These are phyloP conservation scores for Auricularia heimuer DNA, from an alignment of 768 basidiomycete genomes.

Conservation along the genomic window DNA sequence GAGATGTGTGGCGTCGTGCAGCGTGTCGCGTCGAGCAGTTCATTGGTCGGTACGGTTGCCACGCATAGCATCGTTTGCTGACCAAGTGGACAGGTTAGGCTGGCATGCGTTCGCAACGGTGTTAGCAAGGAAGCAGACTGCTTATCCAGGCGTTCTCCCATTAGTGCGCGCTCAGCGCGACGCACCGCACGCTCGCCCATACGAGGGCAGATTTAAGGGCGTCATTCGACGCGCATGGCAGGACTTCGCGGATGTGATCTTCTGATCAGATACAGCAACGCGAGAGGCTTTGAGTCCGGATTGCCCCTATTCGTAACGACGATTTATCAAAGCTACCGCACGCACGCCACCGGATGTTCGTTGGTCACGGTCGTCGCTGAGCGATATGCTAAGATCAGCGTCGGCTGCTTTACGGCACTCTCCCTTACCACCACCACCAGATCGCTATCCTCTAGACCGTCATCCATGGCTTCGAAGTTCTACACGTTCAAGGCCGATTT, in stretches of 20 bases:
- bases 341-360: not conserved
- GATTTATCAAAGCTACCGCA: not conserved
- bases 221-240: not conserved
- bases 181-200: conserved; percentile 38
- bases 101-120: conserved; percentile 67
- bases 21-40: conserved; percentile 40
- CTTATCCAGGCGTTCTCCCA: conserved; percentile 35
- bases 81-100: conserved; percentile 51
- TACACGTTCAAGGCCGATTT: conserved; percentile 60
- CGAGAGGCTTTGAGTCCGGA: not conserved
- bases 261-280: not conserved
- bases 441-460: not conserved
- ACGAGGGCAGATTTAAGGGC: conserved; percentile 21
- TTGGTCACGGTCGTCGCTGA: not conserved
- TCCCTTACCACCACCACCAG: not conserved
- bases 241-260: not conserved
- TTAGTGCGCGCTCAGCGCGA: not conserved
- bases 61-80: not conserved
- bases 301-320: too few relatives aligned
- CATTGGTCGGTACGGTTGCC: conserved; percentile 40
- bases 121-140: conserved; percentile 41
- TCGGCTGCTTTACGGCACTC: not conserved
- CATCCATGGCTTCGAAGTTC: conserved; percentile 33
- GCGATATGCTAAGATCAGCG: not conserved
- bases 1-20: conserved; percentile 28